Conservation (phyloP, 768 basidiomycete species). For the Tephrocybe sp. region DNA sequence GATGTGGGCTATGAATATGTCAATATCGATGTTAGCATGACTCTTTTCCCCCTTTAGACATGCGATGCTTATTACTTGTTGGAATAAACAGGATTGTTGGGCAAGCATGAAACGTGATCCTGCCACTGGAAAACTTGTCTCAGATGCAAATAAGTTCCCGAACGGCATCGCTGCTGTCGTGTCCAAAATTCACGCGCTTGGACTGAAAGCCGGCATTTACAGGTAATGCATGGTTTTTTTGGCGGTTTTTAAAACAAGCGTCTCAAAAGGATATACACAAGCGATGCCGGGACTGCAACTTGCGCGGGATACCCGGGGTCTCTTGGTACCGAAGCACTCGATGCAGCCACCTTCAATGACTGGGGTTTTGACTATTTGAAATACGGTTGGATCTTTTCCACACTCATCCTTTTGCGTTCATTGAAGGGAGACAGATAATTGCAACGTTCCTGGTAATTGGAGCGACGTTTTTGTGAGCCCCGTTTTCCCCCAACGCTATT, state of each 20-base stretch:
- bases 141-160: constrained; percentile 53
- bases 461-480: constrained; percentile 36
- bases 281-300: constrained; percentile 51
- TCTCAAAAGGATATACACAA: constrained; percentile 19
- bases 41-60: background rate
- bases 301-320: constrained; percentile 59
- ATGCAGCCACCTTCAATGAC: constrained; percentile 48
- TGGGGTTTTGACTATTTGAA: constrained; percentile 61
- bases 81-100: constrained; percentile 45
- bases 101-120: constrained; percentile 37
- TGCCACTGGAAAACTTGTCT: constrained; percentile 39
- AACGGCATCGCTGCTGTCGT: constrained; percentile 47
- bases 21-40: constrained; percentile 44
- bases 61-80: background rate
- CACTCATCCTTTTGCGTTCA: background rate
- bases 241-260: background rate
- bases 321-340: constrained; percentile 44
- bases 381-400: constrained; percentile 34
- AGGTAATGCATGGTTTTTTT: too few species aligned
- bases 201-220: constrained; percentile 52
- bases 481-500: background rate
- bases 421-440: constrained; percentile 40
- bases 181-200: constrained; percentile 41
- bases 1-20: constrained; percentile 49
- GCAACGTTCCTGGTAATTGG: constrained; percentile 53